phyloP scores from a whole-genome alignment of 2,329 filamentous ascomycete genomes.

The Cadophora luteo-olivacea region DNA sequence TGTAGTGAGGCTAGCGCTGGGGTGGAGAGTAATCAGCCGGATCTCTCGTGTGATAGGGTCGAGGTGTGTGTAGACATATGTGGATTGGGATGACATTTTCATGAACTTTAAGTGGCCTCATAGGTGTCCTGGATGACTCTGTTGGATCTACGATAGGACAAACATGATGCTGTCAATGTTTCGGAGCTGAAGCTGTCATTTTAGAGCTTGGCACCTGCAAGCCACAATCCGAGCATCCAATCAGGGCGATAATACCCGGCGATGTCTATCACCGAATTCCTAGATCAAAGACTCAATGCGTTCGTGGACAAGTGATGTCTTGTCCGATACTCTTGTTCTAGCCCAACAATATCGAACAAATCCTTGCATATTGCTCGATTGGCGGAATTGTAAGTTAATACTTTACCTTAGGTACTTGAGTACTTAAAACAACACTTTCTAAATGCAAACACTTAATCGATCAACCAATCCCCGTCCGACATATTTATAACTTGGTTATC shows the following conservation, averaged over 20 bases:
- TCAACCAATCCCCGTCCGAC: no score
- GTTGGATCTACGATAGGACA: no score
- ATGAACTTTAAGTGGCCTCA: no score
- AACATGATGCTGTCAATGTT: neutral
- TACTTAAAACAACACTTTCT: no score
- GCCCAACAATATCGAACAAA: neutral
- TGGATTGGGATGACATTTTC: neutral
- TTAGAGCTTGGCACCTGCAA: neutral
- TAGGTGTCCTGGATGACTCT: no score
- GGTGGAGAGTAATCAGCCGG: neutral
- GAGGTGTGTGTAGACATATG: neutral
- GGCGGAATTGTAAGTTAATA: neutral
- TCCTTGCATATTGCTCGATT: neutral
- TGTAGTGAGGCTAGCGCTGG: neutral
- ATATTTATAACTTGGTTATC: neutral
- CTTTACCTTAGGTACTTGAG: neutral
- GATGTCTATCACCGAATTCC: no score
- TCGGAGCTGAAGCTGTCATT: neutral
- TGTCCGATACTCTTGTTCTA: neutral
- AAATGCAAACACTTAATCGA: no score
- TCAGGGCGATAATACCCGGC: no score
- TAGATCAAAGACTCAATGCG: no score
- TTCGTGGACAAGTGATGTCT: no score
- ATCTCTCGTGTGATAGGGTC: neutral
- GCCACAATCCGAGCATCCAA: neutral